Base-by-base conservation (phyloP, 1,139 yeast species). In the Hyphopichia wangnamkhiaoensis region DNA sequence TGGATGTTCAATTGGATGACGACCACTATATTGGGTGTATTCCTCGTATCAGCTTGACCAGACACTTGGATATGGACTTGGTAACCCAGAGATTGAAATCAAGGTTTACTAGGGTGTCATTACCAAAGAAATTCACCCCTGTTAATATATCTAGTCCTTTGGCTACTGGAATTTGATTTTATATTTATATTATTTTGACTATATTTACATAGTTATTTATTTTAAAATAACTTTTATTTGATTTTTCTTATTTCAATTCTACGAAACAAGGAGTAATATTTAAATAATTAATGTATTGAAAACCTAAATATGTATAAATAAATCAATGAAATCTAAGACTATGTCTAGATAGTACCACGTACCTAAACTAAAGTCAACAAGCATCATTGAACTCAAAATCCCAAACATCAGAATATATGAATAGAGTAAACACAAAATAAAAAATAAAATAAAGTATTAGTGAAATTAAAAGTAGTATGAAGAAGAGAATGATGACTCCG, bases 11-110 rank as follows among this genome's bases (percentile, higher is more conserved):
- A 63, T 73, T 94, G 35, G 98, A 94, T 63, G 94, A 90, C 37
- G 93, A 90, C 60, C 99, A 94, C 63, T 93, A 94, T 64, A 93
- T 94, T 49, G 93, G 96, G 14, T 93, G 97, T 56, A 94, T 93
- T 50, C 96, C 97, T 29, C 80, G 93, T 53, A 80, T 90, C 41
- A 84, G 89, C 38, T 74, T 94, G 53, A 94, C 98, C 0, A 80
- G 96, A 56, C 98, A 94, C 61, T 72, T 94, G 59, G 98, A 94
- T 59, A 81, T 89, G 76, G 96, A 90, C 54, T 77, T 90, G 58
- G 94, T 93, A 14, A 80, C 87, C 19, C 93, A 86, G 52, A 84
- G 86, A 56, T 74, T 94, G 53, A 82, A 82, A 58, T 82, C 87
- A 39, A 79, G 95, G 50, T 94, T 93, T 63, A 74, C 82, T 31